These are phyloP conservation scores for Malus sieversii DNA, from an alignment of 306 rosid genomes.

Conservation along the genomic window DNA sequence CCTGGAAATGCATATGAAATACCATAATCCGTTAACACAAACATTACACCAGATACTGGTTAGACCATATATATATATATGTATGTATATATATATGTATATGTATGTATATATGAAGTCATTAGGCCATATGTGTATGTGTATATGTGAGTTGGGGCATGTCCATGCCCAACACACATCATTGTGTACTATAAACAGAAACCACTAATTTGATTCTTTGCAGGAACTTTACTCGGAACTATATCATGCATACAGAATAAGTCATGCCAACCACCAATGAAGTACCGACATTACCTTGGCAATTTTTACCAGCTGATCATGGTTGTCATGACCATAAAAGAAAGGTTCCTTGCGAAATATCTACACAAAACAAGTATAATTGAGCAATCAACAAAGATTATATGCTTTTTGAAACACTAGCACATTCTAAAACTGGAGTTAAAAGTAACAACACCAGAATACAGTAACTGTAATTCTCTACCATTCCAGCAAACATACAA, in stretches of 20 bases:
- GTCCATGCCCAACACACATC: neutral
- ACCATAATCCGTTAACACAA: neutral
- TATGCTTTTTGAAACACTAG: neutral
- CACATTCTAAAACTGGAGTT: slow-evolving; percentile 1
- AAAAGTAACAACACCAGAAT: neutral
- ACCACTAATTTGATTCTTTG: neutral
- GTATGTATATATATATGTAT: neutral
- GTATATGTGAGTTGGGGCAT: too few relatives aligned
- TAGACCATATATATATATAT: neutral
- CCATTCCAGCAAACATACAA: slow-evolving; percentile 99
- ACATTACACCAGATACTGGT: neutral
- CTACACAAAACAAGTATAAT: slow-evolving; percentile 32
- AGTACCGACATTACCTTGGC: slow-evolving; percentile 54
- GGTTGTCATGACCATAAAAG: slow-evolving; percentile 98
- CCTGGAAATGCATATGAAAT: slow-evolving; percentile 36
- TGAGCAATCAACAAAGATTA: slow-evolving; percentile 13
- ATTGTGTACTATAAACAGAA: neutral
- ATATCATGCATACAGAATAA: neutral
- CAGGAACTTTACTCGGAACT: neutral
- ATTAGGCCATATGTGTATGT: neutral
- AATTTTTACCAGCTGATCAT: slow-evolving; percentile 82
- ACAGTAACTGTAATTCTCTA: slow-evolving; percentile 33
- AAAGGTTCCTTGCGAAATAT: slow-evolving; percentile 97
- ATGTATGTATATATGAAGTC: neutral
- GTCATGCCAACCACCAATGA: slow-evolving; percentile 17